Evolutionary conservation across 345 rosid genomes (phyloP).

Genomic region (Salix purpurea): DNA sequence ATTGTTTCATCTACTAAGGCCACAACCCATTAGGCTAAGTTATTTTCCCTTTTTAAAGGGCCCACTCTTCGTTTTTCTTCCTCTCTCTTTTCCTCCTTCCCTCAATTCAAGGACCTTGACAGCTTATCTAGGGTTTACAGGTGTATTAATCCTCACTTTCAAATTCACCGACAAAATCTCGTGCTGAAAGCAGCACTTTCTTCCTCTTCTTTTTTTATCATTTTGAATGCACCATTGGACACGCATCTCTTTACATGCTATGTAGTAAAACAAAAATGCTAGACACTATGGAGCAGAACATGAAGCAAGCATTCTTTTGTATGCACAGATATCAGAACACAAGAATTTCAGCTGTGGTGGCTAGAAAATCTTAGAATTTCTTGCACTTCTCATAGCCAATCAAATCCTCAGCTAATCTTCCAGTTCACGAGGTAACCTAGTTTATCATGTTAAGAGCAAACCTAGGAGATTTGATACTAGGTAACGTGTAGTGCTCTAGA

Average conservation of each 20-base stretch:
- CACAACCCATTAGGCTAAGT: neutral
- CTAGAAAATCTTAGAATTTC: neutral
- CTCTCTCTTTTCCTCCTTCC: neutral
- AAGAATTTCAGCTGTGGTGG: neutral
- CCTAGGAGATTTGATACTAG: neutral
- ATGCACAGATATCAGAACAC: neutral
- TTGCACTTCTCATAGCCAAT: neutral
- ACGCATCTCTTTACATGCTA: neutral
- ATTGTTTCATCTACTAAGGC: neutral
- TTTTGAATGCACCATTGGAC: neutral
- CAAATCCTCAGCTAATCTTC: neutral
- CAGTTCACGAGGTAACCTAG: neutral
- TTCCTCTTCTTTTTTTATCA: neutral
- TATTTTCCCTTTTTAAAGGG: neutral
- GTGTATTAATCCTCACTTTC: neutral
- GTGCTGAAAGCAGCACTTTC: neutral
- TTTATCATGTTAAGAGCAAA: neutral
- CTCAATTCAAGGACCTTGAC: neutral
- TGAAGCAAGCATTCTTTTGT: neutral
- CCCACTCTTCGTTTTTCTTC: neutral
- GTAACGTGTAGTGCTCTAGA: too few species aligned
- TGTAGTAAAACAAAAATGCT: too few species aligned
- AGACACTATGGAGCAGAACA: too few species aligned
- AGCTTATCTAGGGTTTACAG: neutral
- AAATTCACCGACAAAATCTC: neutral